These are phyloP conservation scores for Monilinia fructicola DNA, from an alignment of 2,329 filamentous ascomycete species.

Conservation along the genomic window DNA sequence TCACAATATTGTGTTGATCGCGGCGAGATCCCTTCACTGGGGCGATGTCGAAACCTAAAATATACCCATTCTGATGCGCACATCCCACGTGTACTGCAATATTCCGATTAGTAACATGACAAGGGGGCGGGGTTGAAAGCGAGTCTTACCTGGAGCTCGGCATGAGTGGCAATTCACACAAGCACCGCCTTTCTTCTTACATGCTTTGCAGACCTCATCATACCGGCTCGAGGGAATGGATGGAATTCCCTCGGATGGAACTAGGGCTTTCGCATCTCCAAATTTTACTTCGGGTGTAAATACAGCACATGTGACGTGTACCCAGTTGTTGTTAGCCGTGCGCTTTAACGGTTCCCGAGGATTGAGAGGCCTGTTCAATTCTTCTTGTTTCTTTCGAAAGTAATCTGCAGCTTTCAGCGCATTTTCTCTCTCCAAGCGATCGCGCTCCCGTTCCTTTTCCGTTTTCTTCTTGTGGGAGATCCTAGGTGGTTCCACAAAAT, in stretches of 20 bases:
- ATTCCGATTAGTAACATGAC: conserved; percentile 20
- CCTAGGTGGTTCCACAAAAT: conserved; percentile 81
- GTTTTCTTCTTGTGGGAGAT: conserved; percentile 82
- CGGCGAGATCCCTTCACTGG: conserved; percentile 86
- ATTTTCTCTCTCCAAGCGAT: conserved; percentile 80
- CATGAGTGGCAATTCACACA: conserved; percentile 82
- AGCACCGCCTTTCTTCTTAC: conserved; percentile 72
- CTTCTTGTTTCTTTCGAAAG: conserved; percentile 79
- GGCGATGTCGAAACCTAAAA: conserved; percentile 84
- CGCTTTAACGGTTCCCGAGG: conserved; percentile 91
- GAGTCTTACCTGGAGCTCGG: conserved; percentile 47
- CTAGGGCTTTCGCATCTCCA: conserved; percentile 76
- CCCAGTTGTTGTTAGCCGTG: conserved; percentile 97
- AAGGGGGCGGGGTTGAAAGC: neutral
- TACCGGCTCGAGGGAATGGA: conserved; percentile 73
- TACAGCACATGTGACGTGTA: conserved; percentile 89
- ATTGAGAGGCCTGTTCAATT: conserved; percentile 76
- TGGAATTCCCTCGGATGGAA: conserved; percentile 86
- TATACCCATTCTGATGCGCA: conserved; percentile 78
- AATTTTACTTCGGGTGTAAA: conserved; percentile 94
- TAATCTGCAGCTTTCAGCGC: conserved; percentile 76
- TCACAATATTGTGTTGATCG: conserved; percentile 77
- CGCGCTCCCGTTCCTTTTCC: conserved; percentile 87
- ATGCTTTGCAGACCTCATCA: conserved; percentile 73
- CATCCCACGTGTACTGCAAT: conserved; percentile 76